Evolutionary conservation across 768 basidiomycete genomes (phyloP).

Genomic region (Mycena alexandri): DNA sequence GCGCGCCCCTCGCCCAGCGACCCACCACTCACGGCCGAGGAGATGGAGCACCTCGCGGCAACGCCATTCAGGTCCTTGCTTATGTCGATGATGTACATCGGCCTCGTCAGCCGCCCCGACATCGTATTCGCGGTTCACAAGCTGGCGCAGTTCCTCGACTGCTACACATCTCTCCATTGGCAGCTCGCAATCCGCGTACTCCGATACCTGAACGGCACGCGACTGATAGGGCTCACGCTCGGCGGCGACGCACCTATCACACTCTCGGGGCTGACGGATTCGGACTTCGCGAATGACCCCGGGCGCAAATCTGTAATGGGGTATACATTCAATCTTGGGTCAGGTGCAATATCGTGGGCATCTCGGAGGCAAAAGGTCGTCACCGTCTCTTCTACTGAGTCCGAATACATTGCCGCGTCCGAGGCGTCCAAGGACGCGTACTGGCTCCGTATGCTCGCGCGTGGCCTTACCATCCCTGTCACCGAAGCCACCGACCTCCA

Average conservation of each 20-base stretch:
- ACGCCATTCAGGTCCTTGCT: too few species aligned
- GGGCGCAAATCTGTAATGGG: too few species aligned
- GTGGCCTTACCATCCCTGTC: background rate
- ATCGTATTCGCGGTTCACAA: background rate
- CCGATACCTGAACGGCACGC: background rate
- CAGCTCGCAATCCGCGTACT: background rate
- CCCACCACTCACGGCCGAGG: too few species aligned
- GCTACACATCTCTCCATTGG: background rate
- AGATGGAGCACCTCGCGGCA: too few species aligned
- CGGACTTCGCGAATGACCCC: background rate
- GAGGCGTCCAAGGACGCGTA: too few species aligned
- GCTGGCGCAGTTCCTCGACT: background rate
- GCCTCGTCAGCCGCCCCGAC: too few species aligned
- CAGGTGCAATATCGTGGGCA: background rate
- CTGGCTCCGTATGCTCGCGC: background rate
- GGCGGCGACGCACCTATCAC: background rate
- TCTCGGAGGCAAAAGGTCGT: background rate
- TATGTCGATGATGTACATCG: too few species aligned
- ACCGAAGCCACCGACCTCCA: background rate
- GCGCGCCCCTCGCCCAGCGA: too few species aligned
- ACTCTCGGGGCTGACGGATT: background rate
- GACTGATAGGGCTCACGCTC: background rate
- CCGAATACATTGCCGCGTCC: background rate
- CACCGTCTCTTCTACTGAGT: background rate
- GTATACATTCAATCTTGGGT: too few species aligned